Conservation (phyloP, 2,329 filamentous ascomycete species). For the Dactylellina drechsleri region DNA sequence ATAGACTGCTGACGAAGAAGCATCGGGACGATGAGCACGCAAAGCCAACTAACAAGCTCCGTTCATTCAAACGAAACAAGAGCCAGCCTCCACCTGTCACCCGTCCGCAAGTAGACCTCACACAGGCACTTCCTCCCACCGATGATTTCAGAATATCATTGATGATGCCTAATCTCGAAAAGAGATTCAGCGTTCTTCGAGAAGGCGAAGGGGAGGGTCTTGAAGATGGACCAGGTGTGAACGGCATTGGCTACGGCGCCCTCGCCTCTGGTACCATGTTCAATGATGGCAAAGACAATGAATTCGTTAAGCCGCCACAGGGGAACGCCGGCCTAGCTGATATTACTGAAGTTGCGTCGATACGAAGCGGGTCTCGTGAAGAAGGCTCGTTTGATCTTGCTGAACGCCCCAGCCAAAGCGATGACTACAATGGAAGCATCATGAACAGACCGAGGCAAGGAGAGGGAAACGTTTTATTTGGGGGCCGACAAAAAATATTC, state of each 20-base stretch:
- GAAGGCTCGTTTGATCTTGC: conserved; percentile 51
- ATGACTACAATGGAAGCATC: conserved; percentile 79
- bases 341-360: conserved; percentile 89
- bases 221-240: conserved; percentile 36
- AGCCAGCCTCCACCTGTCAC: conserved; percentile 67
- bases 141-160: conserved; percentile 96
- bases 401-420: conserved; percentile 60
- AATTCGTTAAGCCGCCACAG: conserved; percentile 31
- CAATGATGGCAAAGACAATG: conserved; percentile 95
- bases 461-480: conserved; percentile 93
- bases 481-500: conserved; percentile 94
- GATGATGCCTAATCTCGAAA: conserved; percentile 92
- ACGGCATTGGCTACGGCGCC: conserved; percentile 47
- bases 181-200: conserved; percentile 76
- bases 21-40: conserved; percentile 47
- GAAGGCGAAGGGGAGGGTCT: conserved; percentile 55
- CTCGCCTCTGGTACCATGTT: conserved; percentile 65
- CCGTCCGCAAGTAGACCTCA: conserved; percentile 77
- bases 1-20: conserved; percentile 51
- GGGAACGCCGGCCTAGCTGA: conserved; percentile 64
- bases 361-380: conserved; percentile 68
- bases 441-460: conserved; percentile 83
- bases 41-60: conserved; percentile 49
- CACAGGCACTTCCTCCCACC: conserved; percentile 77
- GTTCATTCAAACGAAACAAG: conserved; percentile 65